Base-by-base conservation (phyloP, 1,284 basidiomycete species). In the Ustilago loliicola region DNA sequence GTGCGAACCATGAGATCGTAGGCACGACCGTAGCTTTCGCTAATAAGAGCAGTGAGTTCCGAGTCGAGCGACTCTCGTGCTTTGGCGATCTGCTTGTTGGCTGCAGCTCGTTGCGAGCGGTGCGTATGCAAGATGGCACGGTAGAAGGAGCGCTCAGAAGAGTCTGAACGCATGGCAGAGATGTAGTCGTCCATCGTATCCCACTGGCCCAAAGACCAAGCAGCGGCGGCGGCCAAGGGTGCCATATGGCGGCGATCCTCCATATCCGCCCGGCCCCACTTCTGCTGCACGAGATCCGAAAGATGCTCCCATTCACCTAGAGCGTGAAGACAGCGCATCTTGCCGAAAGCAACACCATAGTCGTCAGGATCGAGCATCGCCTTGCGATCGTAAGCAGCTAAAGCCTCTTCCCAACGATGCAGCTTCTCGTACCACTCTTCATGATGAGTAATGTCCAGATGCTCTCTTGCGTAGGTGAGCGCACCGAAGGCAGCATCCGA, bases 161-260 rank as follows among this genome's bases (percentile, higher is more conserved):
- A 96, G 85, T 99, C 96, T 34, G 90, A 89, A 83, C 94, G 94
- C 94, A 99, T 97, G 3, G 93, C 93, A 8, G 91, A 90, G 71
- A 99, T 98, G 87, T 97, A 99, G 81, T 96, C 93, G 72, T 99
- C 97, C 97, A 99, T 99, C 9, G 92, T 90, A 83, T 98, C 95
- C 97, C 97, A 99, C 83, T 98, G 95, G 76, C 93, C 93, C 66
- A 98, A 88, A 6, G 95, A 95, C 96, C 97, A 99, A 5, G 95
- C 95, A 1, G 97, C 96, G 0, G 97, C 96, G 0, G 97, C 94
- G 0, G 96, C 97, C 88, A 99, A 92, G 0, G 96, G 96, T 1
- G 97, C 96, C 82, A 99, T 97, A 85, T 94, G 92, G 67, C 93
- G 91, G 60, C 93, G 92, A 79, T 96, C 93, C 55, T 98, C 95